Evolutionary conservation across 257 asterid species (phyloP), one percentile per base, ranked within the genome.

Genomic region (Buddleja alternifolia): DNA sequence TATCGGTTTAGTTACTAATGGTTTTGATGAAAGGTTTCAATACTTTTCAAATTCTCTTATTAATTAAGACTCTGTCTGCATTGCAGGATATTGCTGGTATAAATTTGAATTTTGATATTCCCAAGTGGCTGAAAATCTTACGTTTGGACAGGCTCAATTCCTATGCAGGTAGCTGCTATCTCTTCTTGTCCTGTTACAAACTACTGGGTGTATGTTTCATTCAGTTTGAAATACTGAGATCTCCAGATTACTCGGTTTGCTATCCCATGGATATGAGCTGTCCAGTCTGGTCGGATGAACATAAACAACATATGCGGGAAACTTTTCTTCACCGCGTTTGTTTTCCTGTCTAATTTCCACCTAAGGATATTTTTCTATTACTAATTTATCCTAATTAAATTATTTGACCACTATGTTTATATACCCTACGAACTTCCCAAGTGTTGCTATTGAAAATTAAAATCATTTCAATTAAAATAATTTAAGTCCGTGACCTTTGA

Each of bases 61-160:
- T 77, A 44, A 56, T 68, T 46, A 4, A 42, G 14, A 25, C 39
- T 45, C 53, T 58, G 36, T 69, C 47, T 66, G 19, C 53, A 9
- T 1, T 78, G 85, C 81, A 93, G 99, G 97, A 88, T 74, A 84
- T 93, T 78, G 86, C 99, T 63, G 99, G 99, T 62, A 88, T 93
- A 75, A 84, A 93, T 84, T 79, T 93, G 88, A 80, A 87, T 76
- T 84, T 93, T 64, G 95, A 93, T 75, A 73, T 90, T 75, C 97
- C 95, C 39, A 85, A 84, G 86, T 89, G 93, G 88, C 91, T 93
- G 25, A 87, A 75, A 77, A 74, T 86, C 57, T 78, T 90, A 68
- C 93, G 81, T 75, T 76, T 90, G 84, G 96, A 90, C 77, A 79
- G 71, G 81, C 82, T 90, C 75, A 93, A 88, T 77, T 85, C 96